Evolutionary conservation across 1,284 basidiomycete genomes (phyloP), one percentile per base, ranked within the genome.

Genomic region (Boletus sp.): DNA sequence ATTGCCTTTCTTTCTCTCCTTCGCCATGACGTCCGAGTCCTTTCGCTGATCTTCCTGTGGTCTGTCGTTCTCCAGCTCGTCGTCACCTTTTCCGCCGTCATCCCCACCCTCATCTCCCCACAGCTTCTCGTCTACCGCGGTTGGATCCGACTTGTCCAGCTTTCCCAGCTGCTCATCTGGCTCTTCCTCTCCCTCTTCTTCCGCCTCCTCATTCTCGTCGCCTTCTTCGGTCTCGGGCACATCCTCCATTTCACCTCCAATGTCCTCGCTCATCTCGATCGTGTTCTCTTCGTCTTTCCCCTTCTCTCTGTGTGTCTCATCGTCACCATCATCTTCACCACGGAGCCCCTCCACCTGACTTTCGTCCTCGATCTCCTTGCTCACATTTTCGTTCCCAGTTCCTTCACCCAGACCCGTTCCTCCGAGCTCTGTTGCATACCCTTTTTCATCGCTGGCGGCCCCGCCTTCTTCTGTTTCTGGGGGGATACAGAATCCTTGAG

Each of bases 281-380:
- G 83, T 86, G 55, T 91, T 84, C 24, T 84, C 80, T 52, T 90
- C 83, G 51, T 87, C 84, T 13, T 86, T 78, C 15, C 83, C 77
- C 16, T 80, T 75, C 45, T 80, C 73, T 60, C 82, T 76, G 41
- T 63, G 56, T 76, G 52, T 91, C 85, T 39, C 85, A 1, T 16
- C 71, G 6, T 67, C 64, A 39, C 83, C 78, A 7, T 82, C 71
- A 33, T 85, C 82, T n/a, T 87, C 80, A 49, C 85, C 90, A 69
- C 89, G 84, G 22, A 99, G 78, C 2, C 97, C 97, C 71, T 99
- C 97, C 35, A 99, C 92, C 69, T 97, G 94, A 67, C 92, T 91
- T 72, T 99, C 96, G 60, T 98, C 94, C 67, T 94, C 88, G 57
- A 98, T 94, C 68, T 97, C 91, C 65, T 92, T 89, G 77, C 91